Evolutionary conservation across 257 asterid genomes (phyloP).

Genomic region (Osmanthus fragrans): DNA sequence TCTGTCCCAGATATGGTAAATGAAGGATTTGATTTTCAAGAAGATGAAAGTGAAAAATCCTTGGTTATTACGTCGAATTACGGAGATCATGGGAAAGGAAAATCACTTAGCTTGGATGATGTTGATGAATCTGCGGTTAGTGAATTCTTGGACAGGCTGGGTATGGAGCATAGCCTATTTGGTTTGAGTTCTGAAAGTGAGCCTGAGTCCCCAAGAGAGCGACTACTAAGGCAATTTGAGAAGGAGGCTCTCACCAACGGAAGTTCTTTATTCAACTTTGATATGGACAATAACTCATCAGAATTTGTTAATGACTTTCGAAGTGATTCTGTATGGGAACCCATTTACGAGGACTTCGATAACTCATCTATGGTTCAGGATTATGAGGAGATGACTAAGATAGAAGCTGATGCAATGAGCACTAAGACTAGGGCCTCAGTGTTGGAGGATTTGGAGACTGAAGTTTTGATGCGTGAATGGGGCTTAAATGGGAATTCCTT

Average conservation of each 20-base stretch:
- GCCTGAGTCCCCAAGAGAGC: slow-evolving; percentile 91
- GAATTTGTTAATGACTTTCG: slow-evolving; percentile 32
- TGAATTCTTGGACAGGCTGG: slow-evolving; percentile 83
- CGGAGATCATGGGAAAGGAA: slow-evolving; percentile 42
- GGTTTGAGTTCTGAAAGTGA: slow-evolving; percentile 82
- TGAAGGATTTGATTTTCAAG: slow-evolving; percentile 56
- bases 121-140: slow-evolving; percentile 55
- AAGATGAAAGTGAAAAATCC: slow-evolving; percentile 46
- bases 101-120: slow-evolving; percentile 63
- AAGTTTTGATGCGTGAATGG: slow-evolving; percentile 81
- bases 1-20: slow-evolving; percentile 45
- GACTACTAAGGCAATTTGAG: slow-evolving; percentile 81
- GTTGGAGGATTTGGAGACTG: slow-evolving; percentile 85
- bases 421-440: slow-evolving; percentile 53
- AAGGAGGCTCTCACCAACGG: slow-evolving; percentile 72
- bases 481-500: slow-evolving; percentile 69
- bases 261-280: slow-evolving; percentile 60
- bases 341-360: slow-evolving; percentile 37
- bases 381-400: slow-evolving; percentile 33
- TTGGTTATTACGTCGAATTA: slow-evolving; percentile 34
- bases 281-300: slow-evolving; percentile 36
- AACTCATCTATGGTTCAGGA: slow-evolving; percentile 32
- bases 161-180: slow-evolving; percentile 69
- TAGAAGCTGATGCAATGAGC: slow-evolving; percentile 35
- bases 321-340: slow-evolving; percentile 46